These are phyloP conservation scores for Apophysomyces ossiformis DNA, from an alignment of 371 early-diverging fungal genomes.

Conservation along the genomic window DNA sequence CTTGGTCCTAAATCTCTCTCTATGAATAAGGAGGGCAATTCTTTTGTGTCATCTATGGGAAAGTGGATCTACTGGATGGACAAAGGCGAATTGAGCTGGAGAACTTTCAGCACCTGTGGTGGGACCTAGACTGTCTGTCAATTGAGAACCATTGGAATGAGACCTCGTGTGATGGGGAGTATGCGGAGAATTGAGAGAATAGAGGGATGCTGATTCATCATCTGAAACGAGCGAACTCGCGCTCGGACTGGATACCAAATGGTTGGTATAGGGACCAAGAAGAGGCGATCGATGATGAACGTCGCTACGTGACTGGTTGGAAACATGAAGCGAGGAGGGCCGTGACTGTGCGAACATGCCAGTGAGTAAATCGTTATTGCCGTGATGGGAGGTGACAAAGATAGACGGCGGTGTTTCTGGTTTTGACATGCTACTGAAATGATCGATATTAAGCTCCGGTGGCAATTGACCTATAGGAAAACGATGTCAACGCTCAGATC, in stretches of 20 bases:
- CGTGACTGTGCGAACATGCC: conserved; percentile 13
- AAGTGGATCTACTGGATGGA: conserved; percentile 27
- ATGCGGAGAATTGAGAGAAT: conserved; percentile 28
- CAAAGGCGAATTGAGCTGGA: conserved; percentile 19
- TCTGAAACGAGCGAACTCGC: conserved; percentile 25
- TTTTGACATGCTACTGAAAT: conserved; percentile 18
- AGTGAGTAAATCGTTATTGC: conserved; percentile 26
- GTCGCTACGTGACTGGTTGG: conserved; percentile 12
- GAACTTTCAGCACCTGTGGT: background rate
- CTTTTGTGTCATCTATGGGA: conserved; percentile 21
- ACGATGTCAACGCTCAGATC: conserved; percentile 12
- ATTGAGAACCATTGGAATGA: conserved; percentile 1
- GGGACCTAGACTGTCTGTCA: background rate
- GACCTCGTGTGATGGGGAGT: conserved; percentile 19
- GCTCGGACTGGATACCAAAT: conserved; percentile 25
- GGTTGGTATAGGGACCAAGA: conserved; percentile 13
- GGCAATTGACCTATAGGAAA: conserved; percentile 30
- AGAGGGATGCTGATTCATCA: conserved; percentile 25
- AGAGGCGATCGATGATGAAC: conserved; percentile 12
- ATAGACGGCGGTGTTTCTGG: conserved; percentile 59
- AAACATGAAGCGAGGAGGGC: conserved; percentile 21
- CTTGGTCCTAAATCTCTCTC: too few species aligned
- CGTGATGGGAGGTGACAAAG: conserved; percentile 59
- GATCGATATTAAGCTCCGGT: conserved; percentile 50
- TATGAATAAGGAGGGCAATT: background rate